These are phyloP conservation scores for Eucalyptus guilfoylei DNA, from an alignment of 345 rosid genomes.

Conservation along the genomic window DNA sequence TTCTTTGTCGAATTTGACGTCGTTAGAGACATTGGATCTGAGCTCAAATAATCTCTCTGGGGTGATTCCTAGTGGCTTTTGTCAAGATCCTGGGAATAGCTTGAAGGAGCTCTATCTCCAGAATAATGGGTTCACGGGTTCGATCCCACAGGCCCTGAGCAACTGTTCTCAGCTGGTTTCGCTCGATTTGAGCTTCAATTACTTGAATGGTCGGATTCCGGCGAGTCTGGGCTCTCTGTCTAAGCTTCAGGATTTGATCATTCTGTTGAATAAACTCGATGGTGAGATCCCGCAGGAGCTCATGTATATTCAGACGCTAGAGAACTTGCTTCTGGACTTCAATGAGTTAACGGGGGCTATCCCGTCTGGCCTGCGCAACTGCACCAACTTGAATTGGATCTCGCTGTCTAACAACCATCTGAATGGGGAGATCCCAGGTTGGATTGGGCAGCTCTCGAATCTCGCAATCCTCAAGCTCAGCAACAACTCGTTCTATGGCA, in stretches of 20 bases:
- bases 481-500: slow-evolving; percentile 71
- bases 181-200: slow-evolving; percentile 84
- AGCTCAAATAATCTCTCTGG: slow-evolving; percentile 71
- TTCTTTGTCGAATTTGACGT: slow-evolving; percentile 42
- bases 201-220: slow-evolving; percentile 64
- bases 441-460: slow-evolving; percentile 59
- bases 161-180: slow-evolving; percentile 84
- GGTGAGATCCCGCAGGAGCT: slow-evolving; percentile 85
- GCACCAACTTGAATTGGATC: slow-evolving; percentile 75
- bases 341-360: slow-evolving; percentile 65
- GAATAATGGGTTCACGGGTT: slow-evolving; percentile 53
- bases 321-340: slow-evolving; percentile 85
- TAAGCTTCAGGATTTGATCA: slow-evolving; percentile 70
- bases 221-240: slow-evolving; percentile 60
- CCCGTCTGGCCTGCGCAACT: slow-evolving; percentile 69
- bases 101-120: slow-evolving; percentile 64
- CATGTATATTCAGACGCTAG: slow-evolving; percentile 31
- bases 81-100: slow-evolving; percentile 31
- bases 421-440: slow-evolving; percentile 67
- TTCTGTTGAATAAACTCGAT: slow-evolving; percentile 69
- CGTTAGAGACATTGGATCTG: slow-evolving; percentile 57
- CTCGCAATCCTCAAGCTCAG: slow-evolving; percentile 91
- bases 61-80: slow-evolving; percentile 39
- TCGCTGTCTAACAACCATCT: slow-evolving; percentile 76
- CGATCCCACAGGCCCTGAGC: slow-evolving; percentile 55